Base-by-base conservation (phyloP, 306 rosid species). In the Prinsepia uniflora region DNA sequence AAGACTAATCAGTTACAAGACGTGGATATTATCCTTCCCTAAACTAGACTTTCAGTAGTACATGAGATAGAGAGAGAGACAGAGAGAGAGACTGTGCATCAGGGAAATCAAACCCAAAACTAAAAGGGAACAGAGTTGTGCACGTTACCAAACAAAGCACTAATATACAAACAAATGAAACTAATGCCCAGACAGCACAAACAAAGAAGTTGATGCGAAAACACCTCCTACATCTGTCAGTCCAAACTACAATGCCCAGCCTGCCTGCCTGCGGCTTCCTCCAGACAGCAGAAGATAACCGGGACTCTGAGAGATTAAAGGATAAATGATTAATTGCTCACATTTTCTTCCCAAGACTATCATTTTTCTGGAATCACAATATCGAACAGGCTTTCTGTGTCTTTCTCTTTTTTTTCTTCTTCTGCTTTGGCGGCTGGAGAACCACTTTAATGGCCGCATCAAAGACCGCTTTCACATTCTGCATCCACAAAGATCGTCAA, bases 391-490 rank as follows among this genome's bases (percentile, higher is more conserved):
- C 85, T 77, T 74, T 90, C 44, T 90, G 90, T n/a, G 91, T 83
- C 86, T 81, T 94, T 70, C 90, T 83, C 87, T 86, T 89, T 84
- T 81, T 86, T 75, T 79, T 89, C 87, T 79, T 81, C 80, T 87
- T 90, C 81, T 83, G 94, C 83, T 86, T 90, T 36, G 98, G 92
- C 2, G 98, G 98, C 82, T 86, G 98, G 75, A 94, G 95, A 81
- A 94, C 98, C 81, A 89, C 90, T 81, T 94, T 89, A 72, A 94
- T 90, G 57, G 98, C 96, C 3, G 96, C 92, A 55, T 94, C 98
- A 30, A 90, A 94, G 78, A 93, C 97, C 17, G 96, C 97, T 81
- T 90, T 93, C 81, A 90, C 97, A 74, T 93, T 93, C 97, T 93
- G 92, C 67, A 85, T 62, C 69, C 43, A 74, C 70, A 75, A 69